A percentile compares a stretch with the other conserved stretches of the same genome.
phyloP scores from a whole-genome alignment of 176 grass and related monocot genomes.

The Echinochloa phyllopogon region DNA sequence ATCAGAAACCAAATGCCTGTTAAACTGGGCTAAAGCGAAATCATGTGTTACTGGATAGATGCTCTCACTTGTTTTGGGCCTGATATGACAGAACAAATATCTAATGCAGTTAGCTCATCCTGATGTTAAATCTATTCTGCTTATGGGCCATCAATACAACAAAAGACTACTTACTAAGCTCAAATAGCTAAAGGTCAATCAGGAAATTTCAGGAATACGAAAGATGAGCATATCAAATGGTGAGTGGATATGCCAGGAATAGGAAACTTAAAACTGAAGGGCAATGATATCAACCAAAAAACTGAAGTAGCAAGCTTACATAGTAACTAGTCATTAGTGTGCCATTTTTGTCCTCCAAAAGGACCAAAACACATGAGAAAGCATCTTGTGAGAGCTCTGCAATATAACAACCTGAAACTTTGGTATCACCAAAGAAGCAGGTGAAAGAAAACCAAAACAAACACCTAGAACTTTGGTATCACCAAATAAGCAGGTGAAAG shows the following conservation, averaged over 20 bases:
- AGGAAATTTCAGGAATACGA: slow-evolving; percentile 2
- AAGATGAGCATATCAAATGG: not conserved
- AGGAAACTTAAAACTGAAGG: not conserved
- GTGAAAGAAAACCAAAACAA: slow-evolving; percentile 2
- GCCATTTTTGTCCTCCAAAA: not conserved
- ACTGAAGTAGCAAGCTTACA: not conserved
- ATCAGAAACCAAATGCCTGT: not conserved
- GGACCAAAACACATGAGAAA: not conserved
- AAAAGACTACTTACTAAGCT: not conserved
- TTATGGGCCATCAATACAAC: not conserved
- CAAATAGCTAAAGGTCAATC: not conserved
- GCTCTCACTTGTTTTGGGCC: not conserved
- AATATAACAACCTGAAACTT: not conserved
- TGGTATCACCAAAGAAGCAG: not conserved
- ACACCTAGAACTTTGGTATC: not conserved
- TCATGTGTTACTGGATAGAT: not conserved
- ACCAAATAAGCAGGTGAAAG: not conserved
- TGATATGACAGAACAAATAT: not conserved
- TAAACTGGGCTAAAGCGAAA: slow-evolving; percentile 24
- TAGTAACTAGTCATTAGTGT: not conserved
- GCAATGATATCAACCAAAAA: not conserved
- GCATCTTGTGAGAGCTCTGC: not conserved
- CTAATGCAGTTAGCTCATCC: not conserved
- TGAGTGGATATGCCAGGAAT: not conserved
- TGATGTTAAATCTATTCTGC: not conserved